These are phyloP conservation scores for Calvatia gigantea DNA, from an alignment of 768 basidiomycete species.

Conservation along the genomic window DNA sequence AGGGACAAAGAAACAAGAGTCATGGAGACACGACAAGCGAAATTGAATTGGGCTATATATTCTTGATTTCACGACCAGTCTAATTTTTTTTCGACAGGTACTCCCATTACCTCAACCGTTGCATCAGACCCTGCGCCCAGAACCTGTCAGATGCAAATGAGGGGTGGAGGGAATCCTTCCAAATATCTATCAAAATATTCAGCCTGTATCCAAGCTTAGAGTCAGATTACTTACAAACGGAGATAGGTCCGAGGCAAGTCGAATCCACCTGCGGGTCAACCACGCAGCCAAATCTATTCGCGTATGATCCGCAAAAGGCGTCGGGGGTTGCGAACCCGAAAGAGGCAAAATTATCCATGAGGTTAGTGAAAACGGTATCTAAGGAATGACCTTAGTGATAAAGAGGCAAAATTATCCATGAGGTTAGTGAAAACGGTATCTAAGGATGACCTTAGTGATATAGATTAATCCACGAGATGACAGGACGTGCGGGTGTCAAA, in stretches of 20 bases:
- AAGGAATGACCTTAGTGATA: not conserved
- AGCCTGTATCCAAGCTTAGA: not conserved
- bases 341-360: conserved; percentile 17
- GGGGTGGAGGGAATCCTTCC: conserved; percentile 21
- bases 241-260: conserved; percentile 20
- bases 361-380: conserved; percentile 17
- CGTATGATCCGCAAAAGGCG: conserved; percentile 17
- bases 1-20: too few species aligned
- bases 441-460: not conserved
- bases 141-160: conserved; percentile 17
- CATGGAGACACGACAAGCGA: too few species aligned
- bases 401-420: too few species aligned
- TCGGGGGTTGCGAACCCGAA: conserved; percentile 20
- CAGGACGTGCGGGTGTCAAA: conserved; percentile 22
- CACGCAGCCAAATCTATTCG: conserved; percentile 14
- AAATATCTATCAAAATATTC: conserved; percentile 16
- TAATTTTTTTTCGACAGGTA: too few species aligned
- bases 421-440: conserved; percentile 17
- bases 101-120: not conserved
- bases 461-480: too few species aligned
- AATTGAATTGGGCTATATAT: too few species aligned
- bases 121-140: conserved; percentile 15
- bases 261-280: conserved; percentile 13
- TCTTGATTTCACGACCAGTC: too few species aligned
- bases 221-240: conserved; percentile 10